Evolutionary conservation across 129 eudicot genomes (phyloP).

Genomic region (Deinandra increscens): DNA sequence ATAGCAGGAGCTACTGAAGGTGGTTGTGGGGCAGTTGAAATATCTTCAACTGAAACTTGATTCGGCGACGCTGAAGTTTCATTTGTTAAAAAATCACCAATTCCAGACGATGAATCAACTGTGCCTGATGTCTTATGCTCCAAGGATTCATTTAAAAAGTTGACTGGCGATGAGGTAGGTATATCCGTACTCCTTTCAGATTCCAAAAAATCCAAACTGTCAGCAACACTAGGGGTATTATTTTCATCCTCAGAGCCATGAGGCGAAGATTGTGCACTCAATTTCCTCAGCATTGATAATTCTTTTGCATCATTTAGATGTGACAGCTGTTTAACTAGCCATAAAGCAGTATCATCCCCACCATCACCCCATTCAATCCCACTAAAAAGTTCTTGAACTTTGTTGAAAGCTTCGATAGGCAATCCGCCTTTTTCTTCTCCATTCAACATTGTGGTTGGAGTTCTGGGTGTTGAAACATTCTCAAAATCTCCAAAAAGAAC

Average conservation of each 20-base stretch:
- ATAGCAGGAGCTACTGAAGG: slow-evolving; percentile 20
- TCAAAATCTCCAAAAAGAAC: slow-evolving; percentile 91
- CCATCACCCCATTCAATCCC: slow-evolving; percentile 92
- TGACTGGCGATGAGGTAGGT: slow-evolving; percentile 35
- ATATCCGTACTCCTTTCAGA: slow-evolving; percentile 54
- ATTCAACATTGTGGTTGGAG: slow-evolving; percentile 64
- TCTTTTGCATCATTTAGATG: slow-evolving; percentile 74
- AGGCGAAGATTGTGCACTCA: slow-evolving; percentile 71
- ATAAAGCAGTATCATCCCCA: slow-evolving; percentile 85
- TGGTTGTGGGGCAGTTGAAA: slow-evolving; percentile 30
- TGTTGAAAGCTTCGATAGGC: slow-evolving; percentile 96
- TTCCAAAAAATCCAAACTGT: slow-evolving; percentile 84
- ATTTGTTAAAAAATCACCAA: slow-evolving; percentile 32
- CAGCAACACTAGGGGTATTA: slow-evolving; percentile 84
- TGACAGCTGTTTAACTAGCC: slow-evolving; percentile 88
- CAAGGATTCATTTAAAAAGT: slow-evolving; percentile 48
- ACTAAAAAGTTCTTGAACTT: slow-evolving; percentile 92
- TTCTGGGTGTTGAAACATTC: slow-evolving; percentile 57
- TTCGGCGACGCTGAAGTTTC: slow-evolving; percentile 27
- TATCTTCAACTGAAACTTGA: slow-evolving; percentile 21
- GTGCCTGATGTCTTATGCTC: slow-evolving; percentile 27
- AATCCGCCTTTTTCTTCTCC: slow-evolving; percentile 92
- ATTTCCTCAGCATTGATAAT: slow-evolving; percentile 61
- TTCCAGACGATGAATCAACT: slow-evolving; percentile 38
- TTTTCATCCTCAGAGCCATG: slow-evolving; percentile 91